Conservation (phyloP, 2,329 filamentous ascomycete species). For the Alternaria ethzedia region DNA sequence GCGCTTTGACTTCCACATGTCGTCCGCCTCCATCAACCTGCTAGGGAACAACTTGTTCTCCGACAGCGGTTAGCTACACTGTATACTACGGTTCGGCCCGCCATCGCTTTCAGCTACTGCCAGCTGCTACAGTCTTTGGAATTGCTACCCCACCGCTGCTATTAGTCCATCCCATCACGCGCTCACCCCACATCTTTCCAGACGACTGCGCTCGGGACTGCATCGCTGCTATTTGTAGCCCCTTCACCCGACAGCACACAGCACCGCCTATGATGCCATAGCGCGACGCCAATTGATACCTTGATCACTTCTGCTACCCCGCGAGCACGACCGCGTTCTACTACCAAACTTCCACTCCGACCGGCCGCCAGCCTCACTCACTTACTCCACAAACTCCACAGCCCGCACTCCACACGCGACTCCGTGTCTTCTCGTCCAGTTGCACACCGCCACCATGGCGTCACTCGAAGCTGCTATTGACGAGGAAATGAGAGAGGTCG, state of each 20-base stretch:
- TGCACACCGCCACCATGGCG: slow-evolving; percentile 55
- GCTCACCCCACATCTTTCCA: slow-evolving; percentile 21
- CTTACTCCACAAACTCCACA: background rate
- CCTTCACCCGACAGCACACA: slow-evolving; percentile 13
- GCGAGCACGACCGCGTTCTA: slow-evolving; percentile 22
- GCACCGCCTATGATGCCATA: slow-evolving; percentile 27
- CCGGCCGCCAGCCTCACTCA: slow-evolving; percentile 5
- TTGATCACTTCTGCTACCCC: slow-evolving; percentile 25
- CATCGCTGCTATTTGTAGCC: slow-evolving; percentile 11
- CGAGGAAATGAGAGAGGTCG: slow-evolving; percentile 76
- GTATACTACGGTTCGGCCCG: slow-evolving; percentile 30
- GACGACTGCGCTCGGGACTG: slow-evolving; percentile 14
- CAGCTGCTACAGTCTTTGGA: slow-evolving; percentile 18
- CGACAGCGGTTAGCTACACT: slow-evolving; percentile 43
- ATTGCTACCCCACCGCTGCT: slow-evolving; percentile 36
- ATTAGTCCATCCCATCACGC: slow-evolving; percentile 23
- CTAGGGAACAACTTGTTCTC: slow-evolving; percentile 47
- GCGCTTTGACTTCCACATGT: slow-evolving; percentile 42
- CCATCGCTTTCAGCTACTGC: slow-evolving; percentile 25
- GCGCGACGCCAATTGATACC: slow-evolving; percentile 18
- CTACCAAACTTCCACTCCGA: background rate
- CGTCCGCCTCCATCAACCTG: slow-evolving; percentile 40
- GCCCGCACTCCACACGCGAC: slow-evolving; percentile 12
- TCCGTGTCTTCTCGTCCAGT: background rate
- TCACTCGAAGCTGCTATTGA: slow-evolving; percentile 79